Evolutionary conservation across 257 asterid species (phyloP).

Genomic region (Nyctanthes arbortristis): DNA sequence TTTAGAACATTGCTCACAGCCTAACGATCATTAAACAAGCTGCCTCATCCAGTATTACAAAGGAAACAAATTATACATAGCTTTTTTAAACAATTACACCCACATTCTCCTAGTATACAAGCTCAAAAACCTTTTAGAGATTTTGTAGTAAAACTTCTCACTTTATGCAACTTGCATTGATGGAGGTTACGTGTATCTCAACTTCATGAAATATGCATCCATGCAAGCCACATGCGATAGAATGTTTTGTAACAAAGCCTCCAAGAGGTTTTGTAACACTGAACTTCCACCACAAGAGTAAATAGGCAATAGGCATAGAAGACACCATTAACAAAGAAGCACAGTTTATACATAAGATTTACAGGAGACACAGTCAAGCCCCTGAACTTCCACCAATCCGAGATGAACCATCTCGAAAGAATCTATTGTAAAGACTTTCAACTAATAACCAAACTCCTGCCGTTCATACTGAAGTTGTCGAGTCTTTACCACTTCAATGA

Average conservation of each 20-base stretch:
- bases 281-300: too few relatives aligned
- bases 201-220: too few relatives aligned
- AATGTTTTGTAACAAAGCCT: too few relatives aligned
- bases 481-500: neutral
- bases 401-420: neutral
- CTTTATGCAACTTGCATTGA: too few relatives aligned
- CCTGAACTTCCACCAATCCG: slow-evolving; percentile 1
- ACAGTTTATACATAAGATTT: neutral
- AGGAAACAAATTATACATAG: slow-evolving; percentile 43
- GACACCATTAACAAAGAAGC: neutral
- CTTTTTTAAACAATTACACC: slow-evolving; percentile 19
- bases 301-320: too few relatives aligned
- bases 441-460: neutral
- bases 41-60: slow-evolving; percentile 44
- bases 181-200: too few relatives aligned
- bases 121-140: too few relatives aligned
- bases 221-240: too few relatives aligned
- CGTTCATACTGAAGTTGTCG: slow-evolving; percentile 8
- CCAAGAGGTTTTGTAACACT: too few relatives aligned
- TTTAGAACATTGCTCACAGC: too few relatives aligned
- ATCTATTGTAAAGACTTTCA: neutral
- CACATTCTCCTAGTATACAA: slow-evolving; percentile 23
- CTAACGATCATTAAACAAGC: neutral
- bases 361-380: neutral
- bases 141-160: too few relatives aligned